Base-by-base conservation (phyloP, 768 basidiomycete genomes). In the Filobasidium floriforme region DNA sequence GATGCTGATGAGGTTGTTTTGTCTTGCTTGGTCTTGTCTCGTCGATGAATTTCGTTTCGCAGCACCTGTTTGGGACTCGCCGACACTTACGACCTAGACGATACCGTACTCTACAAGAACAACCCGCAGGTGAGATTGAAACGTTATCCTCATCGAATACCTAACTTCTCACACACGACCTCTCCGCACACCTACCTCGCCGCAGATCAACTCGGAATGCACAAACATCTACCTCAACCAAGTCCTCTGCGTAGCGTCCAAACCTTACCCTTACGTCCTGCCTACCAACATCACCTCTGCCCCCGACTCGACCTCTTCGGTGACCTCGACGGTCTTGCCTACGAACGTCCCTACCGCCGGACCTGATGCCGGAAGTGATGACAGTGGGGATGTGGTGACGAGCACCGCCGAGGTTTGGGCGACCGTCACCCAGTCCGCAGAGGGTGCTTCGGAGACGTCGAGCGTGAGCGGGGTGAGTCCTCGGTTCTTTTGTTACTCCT, bases 151-250 rank as follows among this genome's bases (percentile, higher is more conserved):
- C 22, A 11, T 54, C 52, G 10, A 10, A 54, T n/a, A 11, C 22
- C 52, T 22, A 24, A 22, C 26, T n/a, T n/a, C n/a, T n/a, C n/a
- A n/a, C n/a, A n/a, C n/a, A n/a, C n/a, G n/a, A n/a, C n/a, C n/a
- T n/a, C n/a, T n/a, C n/a, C n/a, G n/a, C n/a, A n/a, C n/a, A n/a
- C n/a, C n/a, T n/a, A n/a, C n/a, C n/a, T n/a, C n/a, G 9, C 9
- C 24, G 1, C 59, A 69, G 69, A 81, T 90, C 85, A 77, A 78
- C 70, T 64, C 59, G 9, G 60, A 51, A 10, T 80, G 79, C 72
- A 69, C 70, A 70, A 89, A 89, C 81, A 80, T 90, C 76, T 89
- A 89, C 78, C 73, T 87, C 65, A 88, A 86, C 73, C 87, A 89
- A 84, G 89, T 89, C 60, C 63, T 89, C 49, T 88, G 87, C 69